phyloP scores from a whole-genome alignment of 2,329 filamentous ascomycete genomes.

The Fusarium concolor region DNA sequence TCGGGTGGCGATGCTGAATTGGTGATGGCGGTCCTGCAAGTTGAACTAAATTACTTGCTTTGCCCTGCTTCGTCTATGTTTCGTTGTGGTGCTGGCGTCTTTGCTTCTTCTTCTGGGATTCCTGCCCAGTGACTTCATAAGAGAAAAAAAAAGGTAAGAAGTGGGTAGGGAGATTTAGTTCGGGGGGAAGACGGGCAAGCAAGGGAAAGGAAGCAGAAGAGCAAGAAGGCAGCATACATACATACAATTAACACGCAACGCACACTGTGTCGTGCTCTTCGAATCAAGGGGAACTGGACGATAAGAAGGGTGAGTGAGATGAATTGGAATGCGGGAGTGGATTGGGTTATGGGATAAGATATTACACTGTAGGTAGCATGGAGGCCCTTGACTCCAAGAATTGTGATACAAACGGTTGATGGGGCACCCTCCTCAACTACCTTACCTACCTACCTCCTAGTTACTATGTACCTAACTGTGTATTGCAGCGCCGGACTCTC shows the following conservation, averaged over 20 bases:
- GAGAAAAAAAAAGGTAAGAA: slow-evolving; percentile 23
- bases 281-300: slow-evolving; percentile 21
- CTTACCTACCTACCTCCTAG: not conserved
- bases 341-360: slow-evolving; percentile 28
- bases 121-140: slow-evolving; percentile 32
- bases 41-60: slow-evolving; percentile 29
- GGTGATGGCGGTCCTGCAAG: slow-evolving; percentile 31
- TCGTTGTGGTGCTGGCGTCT: not conserved
- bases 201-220: slow-evolving; percentile 23
- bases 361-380: slow-evolving; percentile 26
- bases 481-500: not conserved
- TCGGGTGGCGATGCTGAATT: slow-evolving; percentile 32
- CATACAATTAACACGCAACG: slow-evolving; percentile 11
- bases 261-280: slow-evolving; percentile 34
- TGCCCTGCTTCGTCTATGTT: slow-evolving; percentile 28
- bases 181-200: slow-evolving; percentile 10
- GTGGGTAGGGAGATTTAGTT: slow-evolving; percentile 35
- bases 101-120: slow-evolving; percentile 26
- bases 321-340: slow-evolving; percentile 35
- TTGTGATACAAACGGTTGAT: slow-evolving; percentile 17
- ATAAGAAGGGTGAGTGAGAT: slow-evolving; percentile 33
- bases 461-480: not conserved
- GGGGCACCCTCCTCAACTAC: slow-evolving; percentile 15
- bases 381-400: slow-evolving; percentile 27
- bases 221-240: not conserved